These are phyloP conservation scores for Dryadomyces quercus-mongolicae DNA, from an alignment of 2,329 filamentous ascomycete species.

Conservation along the genomic window DNA sequence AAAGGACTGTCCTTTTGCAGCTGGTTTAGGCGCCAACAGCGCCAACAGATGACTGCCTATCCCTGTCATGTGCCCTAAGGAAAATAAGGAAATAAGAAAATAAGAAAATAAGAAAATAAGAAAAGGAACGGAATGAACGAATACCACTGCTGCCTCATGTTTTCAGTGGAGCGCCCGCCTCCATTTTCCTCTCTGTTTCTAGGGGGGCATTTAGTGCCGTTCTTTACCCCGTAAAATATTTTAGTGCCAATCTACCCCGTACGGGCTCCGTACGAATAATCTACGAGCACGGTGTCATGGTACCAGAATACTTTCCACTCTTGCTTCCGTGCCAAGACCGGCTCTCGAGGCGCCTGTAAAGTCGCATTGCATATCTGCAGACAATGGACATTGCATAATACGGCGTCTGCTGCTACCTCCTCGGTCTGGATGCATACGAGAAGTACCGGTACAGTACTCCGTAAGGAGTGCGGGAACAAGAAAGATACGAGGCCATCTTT, in stretches of 20 bases:
- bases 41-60: too few relatives aligned
- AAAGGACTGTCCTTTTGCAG: too few relatives aligned
- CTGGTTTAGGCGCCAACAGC: too few relatives aligned
- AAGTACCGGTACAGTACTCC: background rate
- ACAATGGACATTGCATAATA: background rate
- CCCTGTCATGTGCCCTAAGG: background rate
- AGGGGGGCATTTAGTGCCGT: background rate
- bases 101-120: too few relatives aligned
- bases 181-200: background rate
- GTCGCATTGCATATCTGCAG: background rate
- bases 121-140: too few relatives aligned
- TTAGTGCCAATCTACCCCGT: conserved; percentile 6
- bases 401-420: background rate
- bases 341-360: background rate
- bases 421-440: background rate
- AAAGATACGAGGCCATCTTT: too few relatives aligned
- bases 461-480: too few relatives aligned
- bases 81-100: too few relatives aligned
- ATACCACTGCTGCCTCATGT: background rate
- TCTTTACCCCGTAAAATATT: conserved; percentile 7
- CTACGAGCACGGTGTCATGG: background rate
- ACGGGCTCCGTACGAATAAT: conserved; percentile 2
- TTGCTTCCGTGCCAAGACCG: background rate
- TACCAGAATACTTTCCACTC: background rate
- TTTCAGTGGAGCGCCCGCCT: background rate